Conservation (phyloP, 768 basidiomycete species). For the Flagelloscypha sp. region DNA sequence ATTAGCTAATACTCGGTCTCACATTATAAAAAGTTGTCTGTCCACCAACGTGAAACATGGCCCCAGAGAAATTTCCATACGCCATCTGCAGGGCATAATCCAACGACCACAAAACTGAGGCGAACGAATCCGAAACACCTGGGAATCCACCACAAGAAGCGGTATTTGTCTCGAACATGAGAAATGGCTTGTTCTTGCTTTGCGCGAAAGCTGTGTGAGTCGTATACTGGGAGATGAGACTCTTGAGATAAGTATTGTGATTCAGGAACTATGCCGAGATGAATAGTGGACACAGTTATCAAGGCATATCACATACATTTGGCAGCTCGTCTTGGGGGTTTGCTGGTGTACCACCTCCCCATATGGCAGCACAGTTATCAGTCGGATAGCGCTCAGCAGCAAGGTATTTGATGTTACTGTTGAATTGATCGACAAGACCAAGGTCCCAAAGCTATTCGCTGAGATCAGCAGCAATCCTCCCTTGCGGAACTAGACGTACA, state of each 20-base stretch:
- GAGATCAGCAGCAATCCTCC: no score
- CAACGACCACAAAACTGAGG: constrained; percentile 41
- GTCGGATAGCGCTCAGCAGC: constrained; percentile 53
- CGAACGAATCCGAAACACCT: constrained; percentile 51
- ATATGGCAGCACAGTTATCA: constrained; percentile 54
- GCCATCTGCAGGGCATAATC: constrained; percentile 49
- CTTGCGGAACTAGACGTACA: no score
- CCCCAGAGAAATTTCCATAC: constrained; percentile 35
- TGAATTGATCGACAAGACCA: constrained; percentile 37
- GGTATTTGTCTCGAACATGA: constrained; percentile 55
- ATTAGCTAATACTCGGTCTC: constrained; percentile 17
- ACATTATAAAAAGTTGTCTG: constrained; percentile 35
- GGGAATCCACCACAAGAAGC: constrained; percentile 41
- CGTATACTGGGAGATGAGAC: constrained; percentile 45
- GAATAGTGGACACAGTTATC: no score
- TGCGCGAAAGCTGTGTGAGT: constrained; percentile 35
- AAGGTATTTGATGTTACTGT: constrained; percentile 32
- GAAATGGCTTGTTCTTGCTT: constrained; percentile 30
- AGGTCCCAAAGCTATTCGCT: constrained; percentile 40
- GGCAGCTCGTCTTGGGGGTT: constrained; percentile 43
- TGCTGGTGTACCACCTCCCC: constrained; percentile 27
- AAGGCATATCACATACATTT: no score
- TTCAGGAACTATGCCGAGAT: no score
- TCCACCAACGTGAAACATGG: constrained; percentile 34
- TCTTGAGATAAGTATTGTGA: constrained; percentile 40